phyloP scores from a whole-genome alignment of 2,329 filamentous ascomycete species.

The Cladobotryum mycophilum region DNA sequence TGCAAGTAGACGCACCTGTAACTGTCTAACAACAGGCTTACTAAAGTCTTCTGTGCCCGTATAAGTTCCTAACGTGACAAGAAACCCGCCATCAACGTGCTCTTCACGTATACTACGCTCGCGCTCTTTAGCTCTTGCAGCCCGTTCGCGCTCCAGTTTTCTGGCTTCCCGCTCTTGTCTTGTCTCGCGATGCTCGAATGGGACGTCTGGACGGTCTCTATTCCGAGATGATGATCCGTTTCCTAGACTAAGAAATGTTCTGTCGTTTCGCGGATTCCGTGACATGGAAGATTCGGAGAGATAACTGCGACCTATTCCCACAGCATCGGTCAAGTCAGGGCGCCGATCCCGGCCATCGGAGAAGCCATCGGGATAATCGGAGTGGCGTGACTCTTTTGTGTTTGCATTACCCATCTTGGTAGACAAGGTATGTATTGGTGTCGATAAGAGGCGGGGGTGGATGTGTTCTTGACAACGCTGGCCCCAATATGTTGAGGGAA shows the following conservation, averaged over 20 bases:
- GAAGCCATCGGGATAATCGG: slow-evolving; percentile 19
- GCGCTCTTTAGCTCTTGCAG: slow-evolving; percentile 70
- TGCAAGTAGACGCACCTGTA: slow-evolving; percentile 60
- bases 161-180: slow-evolving; percentile 86
- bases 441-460: neutral
- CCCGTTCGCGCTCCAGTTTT: slow-evolving; percentile 74
- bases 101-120: slow-evolving; percentile 89
- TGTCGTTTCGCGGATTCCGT: slow-evolving; percentile 30
- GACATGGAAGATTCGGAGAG: slow-evolving; percentile 15
- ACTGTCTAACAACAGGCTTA: slow-evolving; percentile 78
- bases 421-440: neutral
- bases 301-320: slow-evolving; percentile 9
- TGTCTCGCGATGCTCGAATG: slow-evolving; percentile 70
- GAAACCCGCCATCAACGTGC: slow-evolving; percentile 85
- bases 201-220: slow-evolving; percentile 34
- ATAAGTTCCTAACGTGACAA: slow-evolving; percentile 92
- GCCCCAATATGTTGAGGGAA: neutral
- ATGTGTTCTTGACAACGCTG: neutral
- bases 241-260: slow-evolving; percentile 42
- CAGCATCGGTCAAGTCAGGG: slow-evolving; percentile 16
- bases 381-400: slow-evolving; percentile 33
- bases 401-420: slow-evolving; percentile 33
- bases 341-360: slow-evolving; percentile 17
- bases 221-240: slow-evolving; percentile 34
- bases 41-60: slow-evolving; percentile 89